These are phyloP conservation scores for Penicillium sp. DNA, from an alignment of 2,329 filamentous ascomycete species.

Conservation along the genomic window DNA sequence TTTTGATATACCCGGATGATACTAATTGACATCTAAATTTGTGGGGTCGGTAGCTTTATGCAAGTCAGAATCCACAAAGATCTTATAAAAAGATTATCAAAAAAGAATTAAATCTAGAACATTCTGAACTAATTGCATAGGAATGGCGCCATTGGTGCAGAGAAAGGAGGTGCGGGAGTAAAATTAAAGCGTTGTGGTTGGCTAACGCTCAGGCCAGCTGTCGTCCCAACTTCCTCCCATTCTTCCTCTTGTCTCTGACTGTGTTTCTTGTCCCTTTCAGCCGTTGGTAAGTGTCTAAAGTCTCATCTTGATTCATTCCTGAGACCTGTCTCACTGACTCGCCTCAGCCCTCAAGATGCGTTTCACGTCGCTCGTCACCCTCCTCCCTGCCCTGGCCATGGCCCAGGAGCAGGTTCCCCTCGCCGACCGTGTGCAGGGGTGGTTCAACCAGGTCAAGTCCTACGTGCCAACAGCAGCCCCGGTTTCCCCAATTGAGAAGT, in stretches of 20 bases:
- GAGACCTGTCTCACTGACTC: constrained; percentile 12
- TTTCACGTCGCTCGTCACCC: constrained; percentile 50
- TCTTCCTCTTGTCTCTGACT: constrained; percentile 12
- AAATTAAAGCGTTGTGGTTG: constrained; percentile 18
- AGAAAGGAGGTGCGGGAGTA: not conserved
- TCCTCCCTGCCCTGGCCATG: constrained; percentile 51
- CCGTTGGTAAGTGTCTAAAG: not conserved
- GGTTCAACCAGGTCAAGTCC: constrained; percentile 54
- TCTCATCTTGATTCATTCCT: not conserved
- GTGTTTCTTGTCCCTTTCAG: constrained; percentile 4
- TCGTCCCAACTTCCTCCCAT: constrained; percentile 21
- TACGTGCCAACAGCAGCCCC: constrained; percentile 52
- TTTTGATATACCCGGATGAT: not conserved
- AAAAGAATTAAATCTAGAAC: not conserved
- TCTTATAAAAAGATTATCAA: not conserved
- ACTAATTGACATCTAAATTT: not conserved
- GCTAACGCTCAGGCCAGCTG: constrained; percentile 33
- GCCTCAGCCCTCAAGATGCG: constrained; percentile 48
- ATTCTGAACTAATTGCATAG: not conserved
- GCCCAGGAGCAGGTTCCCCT: constrained; percentile 59
- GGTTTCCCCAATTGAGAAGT: constrained; percentile 36
- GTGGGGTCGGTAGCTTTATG: constrained; percentile 2
- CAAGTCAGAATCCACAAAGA: constrained; percentile 6
- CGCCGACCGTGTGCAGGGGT: constrained; percentile 45
- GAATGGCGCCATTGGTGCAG: constrained; percentile 1